Percentiles rank a stretch among this genome's conserved stretches.
Conservation (phyloP, 2,329 filamentous ascomycete genomes). For the Calonectria henricotiae region DNA sequence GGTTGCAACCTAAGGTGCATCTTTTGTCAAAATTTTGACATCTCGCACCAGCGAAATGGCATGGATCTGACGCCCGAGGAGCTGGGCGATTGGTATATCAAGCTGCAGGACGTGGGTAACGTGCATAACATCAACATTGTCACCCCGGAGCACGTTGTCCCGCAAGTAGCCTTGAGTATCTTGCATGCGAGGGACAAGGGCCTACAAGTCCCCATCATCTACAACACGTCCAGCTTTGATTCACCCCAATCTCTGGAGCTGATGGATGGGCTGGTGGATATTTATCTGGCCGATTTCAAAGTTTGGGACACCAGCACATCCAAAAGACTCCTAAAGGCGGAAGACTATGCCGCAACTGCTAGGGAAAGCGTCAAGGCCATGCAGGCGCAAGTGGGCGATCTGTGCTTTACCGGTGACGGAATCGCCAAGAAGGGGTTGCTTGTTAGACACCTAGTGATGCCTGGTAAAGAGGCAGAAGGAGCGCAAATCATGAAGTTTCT, state of each 20-base stretch:
- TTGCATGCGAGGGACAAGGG: constrained; percentile 81
- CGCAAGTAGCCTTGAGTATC: constrained; percentile 85
- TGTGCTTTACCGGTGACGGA: constrained; percentile 86
- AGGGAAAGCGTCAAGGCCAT: constrained; percentile 85
- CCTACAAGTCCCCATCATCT: constrained; percentile 81
- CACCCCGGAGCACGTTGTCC: constrained; percentile 89
- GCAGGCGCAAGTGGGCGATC: constrained; percentile 86
- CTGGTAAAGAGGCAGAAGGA: constrained; percentile 82
- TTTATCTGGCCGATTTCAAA: constrained; percentile 93
- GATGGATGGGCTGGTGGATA: constrained; percentile 85
- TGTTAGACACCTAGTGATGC: constrained; percentile 88
- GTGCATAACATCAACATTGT: constrained; percentile 95
- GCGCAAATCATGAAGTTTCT: constrained; percentile 83
- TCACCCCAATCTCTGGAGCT: constrained; percentile 80
- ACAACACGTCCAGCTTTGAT: constrained; percentile 90
- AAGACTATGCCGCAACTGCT: constrained; percentile 81
- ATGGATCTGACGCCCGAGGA: constrained; percentile 85
- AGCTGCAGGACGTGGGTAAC: constrained; percentile 83
- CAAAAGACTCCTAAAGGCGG: constrained; percentile 82
- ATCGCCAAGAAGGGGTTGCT: constrained; percentile 85
- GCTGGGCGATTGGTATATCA: constrained; percentile 86
- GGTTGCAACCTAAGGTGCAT: constrained; percentile 83
- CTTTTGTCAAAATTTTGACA: constrained; percentile 88
- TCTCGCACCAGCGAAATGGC: constrained; percentile 85
- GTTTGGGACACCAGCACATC: constrained; percentile 80